Evolutionary conservation across 345 rosid species (phyloP).

Genomic region (Chamaenerion angustifolium): DNA sequence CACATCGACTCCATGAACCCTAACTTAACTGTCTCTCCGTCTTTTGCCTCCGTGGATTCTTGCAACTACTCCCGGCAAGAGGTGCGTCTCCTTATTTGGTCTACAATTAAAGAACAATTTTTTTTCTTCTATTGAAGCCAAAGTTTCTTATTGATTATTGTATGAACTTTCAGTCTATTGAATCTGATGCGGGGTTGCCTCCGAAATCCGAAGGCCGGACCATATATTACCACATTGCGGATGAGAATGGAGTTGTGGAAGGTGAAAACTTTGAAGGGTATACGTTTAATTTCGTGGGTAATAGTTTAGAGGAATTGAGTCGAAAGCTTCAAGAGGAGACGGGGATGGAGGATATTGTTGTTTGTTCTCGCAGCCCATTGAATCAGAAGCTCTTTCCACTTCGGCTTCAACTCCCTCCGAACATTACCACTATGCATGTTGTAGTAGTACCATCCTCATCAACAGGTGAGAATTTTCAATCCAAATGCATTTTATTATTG

Average conservation of each 20-base stretch:
- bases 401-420: constrained; percentile 91
- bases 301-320: constrained; percentile 56
- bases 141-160: too few relatives aligned
- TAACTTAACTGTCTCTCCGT: constrained; percentile 25
- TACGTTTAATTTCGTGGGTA: constrained; percentile 65
- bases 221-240: constrained; percentile 67
- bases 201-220: constrained; percentile 75
- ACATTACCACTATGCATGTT: constrained; percentile 65
- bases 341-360: constrained; percentile 46
- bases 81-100: constrained; percentile 21
- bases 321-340: constrained; percentile 58
- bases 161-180: constrained; percentile 36
- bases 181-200: constrained; percentile 45
- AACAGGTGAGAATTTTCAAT: constrained; percentile 20
- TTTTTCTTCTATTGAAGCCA: too few relatives aligned
- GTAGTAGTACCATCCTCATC: constrained; percentile 41
- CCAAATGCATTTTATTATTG: neutral
- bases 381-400: constrained; percentile 77
- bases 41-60: constrained; percentile 29
- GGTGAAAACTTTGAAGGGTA: constrained; percentile 42
- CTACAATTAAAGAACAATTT: too few relatives aligned
- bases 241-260: constrained; percentile 58
- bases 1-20: constrained; percentile 11
- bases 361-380: constrained; percentile 82
- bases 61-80: constrained; percentile 46